These are phyloP conservation scores for Globisporangium rhizosaccharum DNA, from an alignment of 352 stramenopile genomes.

Conservation along the genomic window DNA sequence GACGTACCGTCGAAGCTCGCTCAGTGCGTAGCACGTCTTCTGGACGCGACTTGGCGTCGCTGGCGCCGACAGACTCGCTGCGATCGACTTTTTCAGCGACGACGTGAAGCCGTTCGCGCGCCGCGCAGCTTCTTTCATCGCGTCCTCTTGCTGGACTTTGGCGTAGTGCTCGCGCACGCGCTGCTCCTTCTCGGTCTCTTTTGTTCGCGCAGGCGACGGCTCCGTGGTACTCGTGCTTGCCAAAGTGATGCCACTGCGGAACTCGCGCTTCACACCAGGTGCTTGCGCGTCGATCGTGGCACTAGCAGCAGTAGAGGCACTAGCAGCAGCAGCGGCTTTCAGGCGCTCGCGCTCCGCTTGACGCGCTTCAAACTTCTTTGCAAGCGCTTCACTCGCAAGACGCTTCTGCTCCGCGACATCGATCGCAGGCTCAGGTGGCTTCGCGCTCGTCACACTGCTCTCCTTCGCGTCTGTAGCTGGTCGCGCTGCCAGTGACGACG, in stretches of 20 bases:
- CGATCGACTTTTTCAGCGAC: conserved; percentile 37
- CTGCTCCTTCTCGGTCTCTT: conserved; percentile 44
- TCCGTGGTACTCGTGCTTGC: background rate
- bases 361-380: conserved; percentile 39
- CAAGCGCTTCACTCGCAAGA: conserved; percentile 19
- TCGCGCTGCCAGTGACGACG: conserved; percentile 6
- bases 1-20: conserved; percentile 45
- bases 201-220: conserved; percentile 11
- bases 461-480: background rate
- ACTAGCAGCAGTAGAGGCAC: background rate
- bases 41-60: conserved; percentile 15
- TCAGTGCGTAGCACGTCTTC: conserved; percentile 54
- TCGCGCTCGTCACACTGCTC: conserved; percentile 13
- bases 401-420: conserved; percentile 37
- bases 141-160: conserved; percentile 52
- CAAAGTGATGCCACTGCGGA: background rate
- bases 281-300: background rate
- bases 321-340: background rate
- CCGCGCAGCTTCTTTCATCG: conserved; percentile 28
- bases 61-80: conserved; percentile 11
- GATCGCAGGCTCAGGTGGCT: conserved; percentile 3
- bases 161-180: conserved; percentile 50
- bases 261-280: background rate
- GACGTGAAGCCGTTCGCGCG: conserved; percentile 47
- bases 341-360: conserved; percentile 22